Base-by-base conservation (phyloP, 2,329 filamentous ascomycete genomes). In the Fusarium sp. region DNA sequence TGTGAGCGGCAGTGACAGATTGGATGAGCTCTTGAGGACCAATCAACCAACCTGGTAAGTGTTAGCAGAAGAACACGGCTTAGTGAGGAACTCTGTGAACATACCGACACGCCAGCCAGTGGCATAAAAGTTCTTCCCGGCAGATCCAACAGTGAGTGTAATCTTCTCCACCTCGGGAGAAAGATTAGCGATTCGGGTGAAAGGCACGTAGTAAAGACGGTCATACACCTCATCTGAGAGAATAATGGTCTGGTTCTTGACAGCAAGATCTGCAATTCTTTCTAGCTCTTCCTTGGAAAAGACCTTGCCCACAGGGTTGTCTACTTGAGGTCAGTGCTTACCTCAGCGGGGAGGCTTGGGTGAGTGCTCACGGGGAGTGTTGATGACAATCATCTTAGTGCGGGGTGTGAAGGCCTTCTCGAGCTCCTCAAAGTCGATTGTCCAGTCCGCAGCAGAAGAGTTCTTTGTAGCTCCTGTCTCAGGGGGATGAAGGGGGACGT, bases 291-390 rank as follows among this genome's bases (percentile, higher is more conserved):
- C 87, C 59, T 87, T 89, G 18, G 92, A 94, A 77, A 95, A 97
- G 54, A 99, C 93, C 81, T 99, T 99, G 75, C 96, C 96, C 35
- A 99, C 91, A 1, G 96, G 96, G 80, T 99, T 99, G 80, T 99
- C 93, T 77, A 73, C 45, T 5, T 2, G 11, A 14, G 14, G 52
- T 73, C 35, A 75, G 71, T 20, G 18, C 13, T 36, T n/a, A 37
- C 13, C 4, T 17, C 10, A 25, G 37, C 8, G 9, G 18, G 14
- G 14, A 27, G 13, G 17, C 20, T 9, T 52, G 17, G 56, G 11
- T 57, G 14, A 20, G 17, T 27, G 57, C 80, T 21, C 67, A 84
- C 82, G 86, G 29, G 91, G 90, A 9, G 89, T 92, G 81, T 94
- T 95, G 72, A 94, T 80, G 31, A 99, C 95, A 74, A 99, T 91